Percentiles rank a stretch among this genome's conserved stretches.
phyloP scores from a whole-genome alignment of 2,329 filamentous ascomycete species.

The Pleoardoris graminearum region DNA sequence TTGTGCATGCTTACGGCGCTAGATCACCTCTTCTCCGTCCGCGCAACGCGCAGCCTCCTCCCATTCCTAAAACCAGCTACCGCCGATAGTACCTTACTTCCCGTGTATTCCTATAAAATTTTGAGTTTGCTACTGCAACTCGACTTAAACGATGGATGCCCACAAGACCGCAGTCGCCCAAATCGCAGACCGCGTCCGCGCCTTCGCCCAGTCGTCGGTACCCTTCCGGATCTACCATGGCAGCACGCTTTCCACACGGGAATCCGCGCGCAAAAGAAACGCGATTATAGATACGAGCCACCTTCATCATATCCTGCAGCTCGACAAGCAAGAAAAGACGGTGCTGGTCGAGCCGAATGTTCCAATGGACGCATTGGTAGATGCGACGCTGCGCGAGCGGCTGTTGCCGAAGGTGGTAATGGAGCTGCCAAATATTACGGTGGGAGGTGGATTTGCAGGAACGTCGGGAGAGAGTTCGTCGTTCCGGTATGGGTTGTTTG shows the following conservation, averaged over 20 bases:
- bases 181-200: slow-evolving; percentile 43
- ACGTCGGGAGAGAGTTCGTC: slow-evolving; percentile 69
- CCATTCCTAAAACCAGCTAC: too few relatives aligned
- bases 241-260: slow-evolving; percentile 58
- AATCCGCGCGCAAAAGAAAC: slow-evolving; percentile 46
- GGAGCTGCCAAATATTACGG: slow-evolving; percentile 72
- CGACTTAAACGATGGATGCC: slow-evolving; percentile 27
- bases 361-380: slow-evolving; percentile 66
- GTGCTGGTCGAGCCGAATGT: slow-evolving; percentile 69
- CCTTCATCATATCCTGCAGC: slow-evolving; percentile 52
- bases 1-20: neutral
- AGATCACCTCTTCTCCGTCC: neutral
- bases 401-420: slow-evolving; percentile 68
- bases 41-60: neutral
- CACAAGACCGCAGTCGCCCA: slow-evolving; percentile 30
- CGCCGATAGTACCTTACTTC: too few relatives aligned
- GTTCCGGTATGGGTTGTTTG: slow-evolving; percentile 69
- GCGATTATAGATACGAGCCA: slow-evolving; percentile 54
- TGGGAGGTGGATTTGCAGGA: slow-evolving; percentile 68
- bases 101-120: too few relatives aligned
- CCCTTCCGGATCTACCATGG: slow-evolving; percentile 62
- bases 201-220: slow-evolving; percentile 51
- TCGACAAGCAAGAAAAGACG: slow-evolving; percentile 49
- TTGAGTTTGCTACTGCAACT: too few relatives aligned
- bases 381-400: slow-evolving; percentile 58